These are phyloP conservation scores for Exobasidium rhododendri DNA, from an alignment of 1,284 basidiomycete species.

Conservation along the genomic window DNA sequence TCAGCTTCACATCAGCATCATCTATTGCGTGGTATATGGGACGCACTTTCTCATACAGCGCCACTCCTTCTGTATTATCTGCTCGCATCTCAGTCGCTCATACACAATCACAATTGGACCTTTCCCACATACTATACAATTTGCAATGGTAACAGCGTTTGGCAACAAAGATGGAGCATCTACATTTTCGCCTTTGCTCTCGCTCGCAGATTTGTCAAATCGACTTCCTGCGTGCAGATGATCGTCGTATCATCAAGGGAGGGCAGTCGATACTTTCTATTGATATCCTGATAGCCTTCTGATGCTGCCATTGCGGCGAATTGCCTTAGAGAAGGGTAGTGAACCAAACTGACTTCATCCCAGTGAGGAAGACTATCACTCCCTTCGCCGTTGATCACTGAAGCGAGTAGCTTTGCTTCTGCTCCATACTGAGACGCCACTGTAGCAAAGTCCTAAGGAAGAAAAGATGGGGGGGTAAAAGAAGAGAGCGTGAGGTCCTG, in stretches of 20 bases:
- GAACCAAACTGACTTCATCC: slow-evolving; percentile 8
- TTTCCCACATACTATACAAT: too few relatives aligned
- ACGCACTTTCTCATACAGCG: too few relatives aligned
- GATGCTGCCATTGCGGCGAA: slow-evolving; percentile 8
- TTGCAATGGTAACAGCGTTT: too few relatives aligned
- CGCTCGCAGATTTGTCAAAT: neutral
- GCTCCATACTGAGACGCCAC: slow-evolving; percentile 1
- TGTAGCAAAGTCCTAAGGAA: neutral
- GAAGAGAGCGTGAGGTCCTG: too few relatives aligned
- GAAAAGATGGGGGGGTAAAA: too few relatives aligned
- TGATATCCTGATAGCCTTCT: slow-evolving; percentile 7
- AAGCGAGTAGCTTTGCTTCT: slow-evolving; percentile 8
- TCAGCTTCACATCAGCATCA: too few relatives aligned
- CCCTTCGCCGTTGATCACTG: neutral
- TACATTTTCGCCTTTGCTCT: neutral
- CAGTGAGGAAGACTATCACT: neutral
- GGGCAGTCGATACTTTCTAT: slow-evolving; percentile 8
- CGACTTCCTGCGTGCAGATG: slow-evolving; percentile 13
- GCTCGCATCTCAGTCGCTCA: too few relatives aligned
- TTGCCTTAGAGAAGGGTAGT: slow-evolving; percentile 5
- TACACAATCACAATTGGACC: too few relatives aligned
- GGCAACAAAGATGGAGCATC: too few relatives aligned
- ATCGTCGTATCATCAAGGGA: slow-evolving; percentile 11
- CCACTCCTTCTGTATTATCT: too few relatives aligned
- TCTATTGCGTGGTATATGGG: too few relatives aligned